These are phyloP conservation scores for Trapa incisa DNA, from an alignment of 345 rosid genomes.

Conservation along the genomic window DNA sequence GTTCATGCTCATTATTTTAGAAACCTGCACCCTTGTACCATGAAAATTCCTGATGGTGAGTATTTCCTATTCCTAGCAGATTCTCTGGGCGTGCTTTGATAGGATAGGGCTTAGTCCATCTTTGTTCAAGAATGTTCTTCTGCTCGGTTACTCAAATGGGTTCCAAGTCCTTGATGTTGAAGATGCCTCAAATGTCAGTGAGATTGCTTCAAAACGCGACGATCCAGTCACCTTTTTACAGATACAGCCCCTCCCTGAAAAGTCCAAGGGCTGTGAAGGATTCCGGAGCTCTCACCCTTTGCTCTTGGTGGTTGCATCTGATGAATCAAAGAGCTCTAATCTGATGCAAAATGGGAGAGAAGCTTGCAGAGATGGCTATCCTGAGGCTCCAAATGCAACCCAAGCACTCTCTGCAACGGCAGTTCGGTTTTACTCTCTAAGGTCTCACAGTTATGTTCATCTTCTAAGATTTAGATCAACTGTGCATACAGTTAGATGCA, in stretches of 20 bases:
- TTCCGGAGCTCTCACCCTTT: constrained; percentile 79
- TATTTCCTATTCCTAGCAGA: constrained; percentile 35
- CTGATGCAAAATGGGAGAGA: constrained; percentile 38
- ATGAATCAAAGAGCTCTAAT: constrained; percentile 48
- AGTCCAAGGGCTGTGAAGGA: constrained; percentile 59
- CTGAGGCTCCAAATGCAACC: constrained; percentile 42
- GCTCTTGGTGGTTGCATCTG: constrained; percentile 79
- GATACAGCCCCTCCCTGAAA: constrained; percentile 79
- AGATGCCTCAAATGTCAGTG: constrained; percentile 62
- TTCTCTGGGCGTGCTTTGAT: constrained; percentile 85
- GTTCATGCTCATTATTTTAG: neutral
- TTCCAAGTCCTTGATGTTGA: constrained; percentile 91
- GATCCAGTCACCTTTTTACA: constrained; percentile 79
- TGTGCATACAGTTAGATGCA: constrained; percentile 87
- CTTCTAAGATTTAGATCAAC: constrained; percentile 83
- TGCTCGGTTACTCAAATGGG: constrained; percentile 85
- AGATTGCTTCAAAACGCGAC: constrained; percentile 72
- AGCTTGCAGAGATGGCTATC: constrained; percentile 47
- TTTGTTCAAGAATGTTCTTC: constrained; percentile 52
- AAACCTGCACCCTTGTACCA: neutral
- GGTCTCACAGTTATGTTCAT: constrained; percentile 81
- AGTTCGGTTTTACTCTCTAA: constrained; percentile 80
- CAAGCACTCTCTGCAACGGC: constrained; percentile 48
- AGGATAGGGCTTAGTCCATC: constrained; percentile 46
- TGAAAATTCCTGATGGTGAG: neutral